Percentiles rank a stretch among this genome's conserved stretches.
Evolutionary conservation across 169 alveolate genomes (phyloP).

Genomic region (Plasmodium gonderi): DNA sequence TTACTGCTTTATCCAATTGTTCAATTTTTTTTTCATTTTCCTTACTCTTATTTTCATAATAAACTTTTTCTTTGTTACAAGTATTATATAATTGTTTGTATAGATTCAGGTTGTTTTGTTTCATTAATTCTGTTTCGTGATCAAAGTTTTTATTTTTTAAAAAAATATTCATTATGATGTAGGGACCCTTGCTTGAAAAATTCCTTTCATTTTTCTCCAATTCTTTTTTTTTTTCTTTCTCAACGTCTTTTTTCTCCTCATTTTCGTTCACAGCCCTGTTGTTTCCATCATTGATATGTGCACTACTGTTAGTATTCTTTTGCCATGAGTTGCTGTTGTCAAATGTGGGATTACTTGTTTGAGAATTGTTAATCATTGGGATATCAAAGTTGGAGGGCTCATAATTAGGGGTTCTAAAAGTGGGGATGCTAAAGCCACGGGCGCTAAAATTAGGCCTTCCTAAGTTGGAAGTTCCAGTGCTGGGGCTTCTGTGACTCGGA

Average conservation of each 20-base stretch:
- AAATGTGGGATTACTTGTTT: background rate
- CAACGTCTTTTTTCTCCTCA: background rate
- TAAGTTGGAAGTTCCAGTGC: no score
- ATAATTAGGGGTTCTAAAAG: background rate
- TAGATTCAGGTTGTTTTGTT: constrained; percentile 46
- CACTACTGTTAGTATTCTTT: background rate
- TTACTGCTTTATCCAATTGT: constrained; percentile 61
- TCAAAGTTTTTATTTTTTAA: constrained; percentile 59
- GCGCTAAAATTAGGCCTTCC: no score
- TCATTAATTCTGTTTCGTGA: constrained; percentile 44
- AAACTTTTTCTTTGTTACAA: constrained; percentile 53
- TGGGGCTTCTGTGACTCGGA: background rate
- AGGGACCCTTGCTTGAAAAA: constrained; percentile 28
- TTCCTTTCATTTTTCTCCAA: constrained; percentile 9
- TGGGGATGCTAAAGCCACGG: background rate
- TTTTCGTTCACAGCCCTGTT: background rate
- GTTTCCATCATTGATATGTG: background rate
- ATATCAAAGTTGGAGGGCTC: background rate
- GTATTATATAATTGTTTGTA: constrained; percentile 46
- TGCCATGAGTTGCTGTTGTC: background rate
- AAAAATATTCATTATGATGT: constrained; percentile 56
- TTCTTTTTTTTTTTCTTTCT: constrained; percentile 4
- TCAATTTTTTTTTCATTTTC: constrained; percentile 72
- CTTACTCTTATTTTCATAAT: constrained; percentile 35
- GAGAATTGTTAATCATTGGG: background rate